Conservation (phyloP, 2,329 filamentous ascomycete species). For the Trichoderma sp. region DNA sequence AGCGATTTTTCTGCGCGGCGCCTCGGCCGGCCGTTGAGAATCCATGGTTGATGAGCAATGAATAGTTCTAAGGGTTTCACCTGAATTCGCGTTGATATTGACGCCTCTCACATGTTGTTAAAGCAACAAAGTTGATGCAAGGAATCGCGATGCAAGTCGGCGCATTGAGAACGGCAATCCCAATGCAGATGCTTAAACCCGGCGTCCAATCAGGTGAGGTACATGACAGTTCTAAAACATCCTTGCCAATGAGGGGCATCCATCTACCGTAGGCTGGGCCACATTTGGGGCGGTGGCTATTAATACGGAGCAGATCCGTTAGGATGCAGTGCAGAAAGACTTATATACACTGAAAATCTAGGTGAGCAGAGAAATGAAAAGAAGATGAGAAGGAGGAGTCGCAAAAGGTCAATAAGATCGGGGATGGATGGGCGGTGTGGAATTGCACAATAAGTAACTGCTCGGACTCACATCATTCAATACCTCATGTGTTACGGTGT, state of each 20-base stretch:
- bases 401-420: not conserved
- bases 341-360: not conserved
- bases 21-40: not conserved
- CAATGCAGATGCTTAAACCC: constrained; percentile 9
- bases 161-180: not conserved
- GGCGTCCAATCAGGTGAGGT: constrained; percentile 15
- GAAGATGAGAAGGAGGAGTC: not conserved
- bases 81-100: not conserved
- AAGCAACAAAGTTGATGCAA: not conserved
- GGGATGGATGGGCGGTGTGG: not conserved
- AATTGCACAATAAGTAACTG: not conserved
- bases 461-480: not conserved
- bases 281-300: not conserved
- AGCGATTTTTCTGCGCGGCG: not conserved
- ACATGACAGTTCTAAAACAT: constrained; percentile 17
- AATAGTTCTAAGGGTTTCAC: not conserved
- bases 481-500: not conserved
- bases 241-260: constrained; percentile 10
- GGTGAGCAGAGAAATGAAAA: not conserved
- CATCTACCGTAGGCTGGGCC: not conserved
- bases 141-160: constrained; percentile 8
- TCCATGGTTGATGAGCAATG: not conserved
- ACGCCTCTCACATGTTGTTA: constrained; percentile 1
- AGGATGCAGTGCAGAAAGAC: not conserved
- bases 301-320: not conserved